Evolutionary conservation across 441 rosid genomes (phyloP).

Genomic region (Melastoma candidum): DNA sequence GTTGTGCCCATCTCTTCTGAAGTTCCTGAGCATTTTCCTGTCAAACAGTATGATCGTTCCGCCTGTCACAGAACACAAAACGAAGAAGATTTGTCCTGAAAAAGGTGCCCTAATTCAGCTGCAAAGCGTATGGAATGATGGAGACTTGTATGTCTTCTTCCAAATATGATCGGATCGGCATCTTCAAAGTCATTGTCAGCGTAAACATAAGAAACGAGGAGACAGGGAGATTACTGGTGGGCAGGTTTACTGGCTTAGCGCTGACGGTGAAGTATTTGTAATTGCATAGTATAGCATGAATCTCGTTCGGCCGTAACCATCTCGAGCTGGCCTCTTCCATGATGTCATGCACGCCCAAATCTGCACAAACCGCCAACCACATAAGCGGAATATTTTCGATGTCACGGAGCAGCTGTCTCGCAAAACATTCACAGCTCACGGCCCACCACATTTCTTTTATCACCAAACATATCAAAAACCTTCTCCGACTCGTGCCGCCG

Average conservation of each 20-base stretch:
- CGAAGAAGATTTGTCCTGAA: background rate
- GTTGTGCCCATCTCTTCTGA: slow-evolving; percentile 89
- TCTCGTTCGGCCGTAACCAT: slow-evolving; percentile 98
- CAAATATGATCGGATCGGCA: too few relatives aligned
- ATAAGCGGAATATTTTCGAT: background rate
- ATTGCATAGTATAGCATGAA: slow-evolving; percentile 75
- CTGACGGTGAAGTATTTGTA: slow-evolving; percentile 50
- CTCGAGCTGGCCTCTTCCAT: slow-evolving; percentile 67
- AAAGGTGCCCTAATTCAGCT: background rate
- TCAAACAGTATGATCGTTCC: slow-evolving; percentile 73
- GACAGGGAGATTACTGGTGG: slow-evolving; percentile 40
- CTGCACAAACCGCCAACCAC: slow-evolving; percentile 22
- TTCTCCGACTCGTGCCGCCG: too few relatives aligned
- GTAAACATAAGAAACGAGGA: background rate
- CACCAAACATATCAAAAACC: too few relatives aligned
- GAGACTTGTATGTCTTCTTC: too few relatives aligned
- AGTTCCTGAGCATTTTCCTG: slow-evolving; percentile 93
- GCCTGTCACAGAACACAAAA: slow-evolving; percentile 38
- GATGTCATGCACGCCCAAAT: slow-evolving; percentile 56
- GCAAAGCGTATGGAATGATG: too few relatives aligned
- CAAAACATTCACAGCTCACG: background rate
- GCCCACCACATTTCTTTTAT: too few relatives aligned
- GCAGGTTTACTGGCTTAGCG: slow-evolving; percentile 81
- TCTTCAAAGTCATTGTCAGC: too few relatives aligned
- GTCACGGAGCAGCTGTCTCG: background rate